Evolutionary conservation across 2,329 filamentous ascomycete species (phyloP), one percentile per base, ranked within the genome.

Genomic region (Claviceps digitariae): DNA sequence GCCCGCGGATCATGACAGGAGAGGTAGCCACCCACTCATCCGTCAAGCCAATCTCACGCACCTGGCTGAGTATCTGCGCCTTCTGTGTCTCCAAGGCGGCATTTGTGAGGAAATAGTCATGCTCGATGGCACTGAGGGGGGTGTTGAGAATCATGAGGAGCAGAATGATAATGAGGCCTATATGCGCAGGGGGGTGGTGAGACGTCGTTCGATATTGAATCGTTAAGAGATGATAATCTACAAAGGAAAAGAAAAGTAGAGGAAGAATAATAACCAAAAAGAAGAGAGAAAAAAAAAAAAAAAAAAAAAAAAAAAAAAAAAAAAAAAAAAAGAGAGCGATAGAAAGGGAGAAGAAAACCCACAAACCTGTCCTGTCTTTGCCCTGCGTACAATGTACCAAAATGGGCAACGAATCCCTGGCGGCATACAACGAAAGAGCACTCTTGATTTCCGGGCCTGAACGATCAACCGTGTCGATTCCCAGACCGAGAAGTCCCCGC

Each of bases 331-430:
- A 17, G 31, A 8, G 31, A 21, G 20, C 20, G 7, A 10, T 17
- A 31, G 7, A 17, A 31, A 31, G 9, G 4, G 13, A 9, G 9
- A 3, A 9, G 12, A 21, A 13, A 21, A 4, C 36, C 13, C 8
- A 47, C 57, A 51, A 55, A 66, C 67, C 67, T 53, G 69, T 71
- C 2, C 90, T 79, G 63, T 95, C 90, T 65, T 95, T 95, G 54
- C 90, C 90, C 62, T 94, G 88, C 0, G 89, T 93, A 67, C 90
- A 95, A 67, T 95, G 88, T 2, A 93, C 70, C 8, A 95, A 64
- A 1, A 83, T 67, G 0, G 89, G 88, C 57, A 82, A 81, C 17
- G 73, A 74, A 0, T 66, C 59, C 2, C 56, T 25, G 8, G 53
- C 52, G 5, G 64, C 57, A 51, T 67, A 69, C 1, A 68, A 54